Percentiles rank a stretch among this genome's conserved stretches.
These are phyloP conservation scores for Gautieria morchelliformis DNA, from an alignment of 768 basidiomycete genomes.

Conservation along the genomic window DNA sequence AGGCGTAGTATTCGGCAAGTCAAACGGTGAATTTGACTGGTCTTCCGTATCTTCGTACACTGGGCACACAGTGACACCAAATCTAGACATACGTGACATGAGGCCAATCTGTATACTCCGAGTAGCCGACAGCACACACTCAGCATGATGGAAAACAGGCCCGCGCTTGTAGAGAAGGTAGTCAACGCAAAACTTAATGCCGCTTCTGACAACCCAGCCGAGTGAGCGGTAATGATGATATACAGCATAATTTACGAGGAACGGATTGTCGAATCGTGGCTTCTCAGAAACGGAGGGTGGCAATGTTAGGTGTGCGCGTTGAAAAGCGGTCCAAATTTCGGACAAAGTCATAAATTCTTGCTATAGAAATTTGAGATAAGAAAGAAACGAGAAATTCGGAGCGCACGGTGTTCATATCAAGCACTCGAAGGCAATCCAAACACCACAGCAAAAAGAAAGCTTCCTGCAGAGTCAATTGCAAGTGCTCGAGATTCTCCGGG, in stretches of 20 bases:
- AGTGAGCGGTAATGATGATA: constrained; percentile 95
- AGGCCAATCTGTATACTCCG: neutral
- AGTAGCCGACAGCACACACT: constrained; percentile 44
- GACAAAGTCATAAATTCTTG: constrained; percentile 42
- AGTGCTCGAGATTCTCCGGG: constrained; percentile 73
- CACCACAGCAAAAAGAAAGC: constrained; percentile 85
- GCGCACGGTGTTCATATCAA: constrained; percentile 56
- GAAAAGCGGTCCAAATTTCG: constrained; percentile 59
- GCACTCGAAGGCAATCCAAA: constrained; percentile 69
- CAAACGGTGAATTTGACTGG: constrained; percentile 50
- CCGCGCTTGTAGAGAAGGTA: constrained; percentile 91
- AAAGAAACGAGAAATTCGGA: neutral
- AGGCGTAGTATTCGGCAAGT: constrained; percentile 55
- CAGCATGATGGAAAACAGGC: constrained; percentile 91
- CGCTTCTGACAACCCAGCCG: constrained; percentile 94
- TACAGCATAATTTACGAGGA: constrained; percentile 78
- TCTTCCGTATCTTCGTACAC: constrained; percentile 81
- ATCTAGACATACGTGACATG: constrained; percentile 36
- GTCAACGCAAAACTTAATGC: constrained; percentile 96
- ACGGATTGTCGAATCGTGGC: constrained; percentile 77
- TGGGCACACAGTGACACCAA: constrained; percentile 84
- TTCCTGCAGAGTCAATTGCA: constrained; percentile 83
- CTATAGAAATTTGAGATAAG: constrained; percentile 23
- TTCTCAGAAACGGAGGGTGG: constrained; percentile 17
- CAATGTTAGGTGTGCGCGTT: constrained; percentile 40